Evolutionary conservation across 257 asterid genomes (phyloP).

Genomic region (Knoxia roxburghii): DNA sequence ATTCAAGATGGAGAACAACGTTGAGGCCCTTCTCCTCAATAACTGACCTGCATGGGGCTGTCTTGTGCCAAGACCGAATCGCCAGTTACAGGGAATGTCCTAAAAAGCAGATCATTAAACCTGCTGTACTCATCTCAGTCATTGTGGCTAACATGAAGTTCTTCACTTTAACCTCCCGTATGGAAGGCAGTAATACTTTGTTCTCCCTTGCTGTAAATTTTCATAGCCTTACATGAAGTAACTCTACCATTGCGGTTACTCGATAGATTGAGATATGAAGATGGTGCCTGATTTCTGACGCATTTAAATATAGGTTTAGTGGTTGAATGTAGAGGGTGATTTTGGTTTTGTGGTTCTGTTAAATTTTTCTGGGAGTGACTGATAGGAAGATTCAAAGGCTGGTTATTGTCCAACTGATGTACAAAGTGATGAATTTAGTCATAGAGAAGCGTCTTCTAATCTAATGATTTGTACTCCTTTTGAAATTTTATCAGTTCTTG

Average conservation of each 20-base stretch:
- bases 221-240: background rate
- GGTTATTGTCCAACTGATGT: background rate
- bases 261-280: background rate
- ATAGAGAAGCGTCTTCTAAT: background rate
- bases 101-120: conserved; percentile 1
- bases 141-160: conserved; percentile 4
- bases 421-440: background rate
- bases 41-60: background rate
- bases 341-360: background rate
- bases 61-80: background rate
- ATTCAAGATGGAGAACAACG: conserved; percentile 39
- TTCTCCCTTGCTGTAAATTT: background rate
- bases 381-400: background rate
- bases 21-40: conserved; percentile 9
- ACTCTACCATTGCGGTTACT: too few relatives aligned
- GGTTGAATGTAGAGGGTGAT: background rate
- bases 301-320: background rate
- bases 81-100: background rate
- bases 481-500: too few relatives aligned
- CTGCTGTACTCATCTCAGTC: background rate
- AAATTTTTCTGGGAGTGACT: background rate
- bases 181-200: background rate
- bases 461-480: too few relatives aligned
- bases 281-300: background rate
- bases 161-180: background rate